Base-by-base conservation (phyloP, 2,329 filamentous ascomycete species). In the Penicillium verrucosum region DNA sequence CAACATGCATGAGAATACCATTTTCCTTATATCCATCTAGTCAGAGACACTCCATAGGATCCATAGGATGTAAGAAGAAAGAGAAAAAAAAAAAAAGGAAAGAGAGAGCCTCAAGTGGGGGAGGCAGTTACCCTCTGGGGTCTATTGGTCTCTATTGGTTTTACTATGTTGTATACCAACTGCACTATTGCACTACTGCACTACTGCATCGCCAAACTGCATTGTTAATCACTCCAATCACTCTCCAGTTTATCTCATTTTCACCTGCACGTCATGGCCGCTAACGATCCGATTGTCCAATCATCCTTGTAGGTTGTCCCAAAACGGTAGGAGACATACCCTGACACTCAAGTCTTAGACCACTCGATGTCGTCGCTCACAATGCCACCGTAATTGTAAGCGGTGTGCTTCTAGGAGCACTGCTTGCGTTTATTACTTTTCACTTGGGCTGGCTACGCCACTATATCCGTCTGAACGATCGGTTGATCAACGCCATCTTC, bases 181-280 rank as follows among this genome's bases (percentile, higher is more conserved):
- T 18, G 18, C 18, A 18, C 2, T 18, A 18, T 18, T 18, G 18
- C 18, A 18, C 34, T n/a, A 16, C 16, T n/a, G 34, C 8, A 12
- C 34, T 8, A n/a, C 16, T n/a, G 36, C 46, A 38, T 18, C 18
- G 18, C 11, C 48, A 47, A 25, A 42, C 32, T 41, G 46, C 41
- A 54, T 32, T 49, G 16, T 10, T 23, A 25, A 42, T 32, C 30
- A 32, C 30, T 32, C 25, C 41, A 38, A 47, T 52, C 50, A 44
- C 16, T 27, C 27, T 21, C 10, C 16, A 12, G 30, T 12, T 32
- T 18, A 11, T 12, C 30, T 12, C 16, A n/a, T 34, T 49, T 34
- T 43, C 30, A 38, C 37, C 23, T 53, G 54, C 54, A 54, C 30
- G 49, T 57, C 54, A 57, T 57, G 54, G 42, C 48, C 45, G 29